Evolutionary conservation across 2,329 filamentous ascomycete genomes (phyloP).

Genomic region (Akanthomyces muscarius): DNA sequence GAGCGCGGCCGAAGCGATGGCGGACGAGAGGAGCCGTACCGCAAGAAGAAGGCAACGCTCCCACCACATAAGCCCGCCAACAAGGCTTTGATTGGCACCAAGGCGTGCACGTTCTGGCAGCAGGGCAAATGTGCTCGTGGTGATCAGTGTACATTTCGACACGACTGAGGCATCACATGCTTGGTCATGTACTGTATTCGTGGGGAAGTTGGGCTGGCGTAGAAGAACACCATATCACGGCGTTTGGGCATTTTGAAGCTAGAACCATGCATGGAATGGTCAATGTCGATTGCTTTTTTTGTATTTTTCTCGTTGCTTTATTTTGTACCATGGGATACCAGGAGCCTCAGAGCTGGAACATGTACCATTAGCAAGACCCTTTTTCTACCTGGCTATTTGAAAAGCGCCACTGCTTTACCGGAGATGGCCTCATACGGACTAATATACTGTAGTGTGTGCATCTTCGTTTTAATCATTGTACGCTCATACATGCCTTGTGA

Average conservation of each 20-base stretch:
- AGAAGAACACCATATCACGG: constrained; percentile 7
- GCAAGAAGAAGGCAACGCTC: constrained; percentile 39
- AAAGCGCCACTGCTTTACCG: neutral
- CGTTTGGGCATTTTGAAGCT: constrained; percentile 6
- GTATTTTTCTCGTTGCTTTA: neutral
- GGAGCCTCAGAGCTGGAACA: neutral
- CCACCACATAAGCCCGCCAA: constrained; percentile 45
- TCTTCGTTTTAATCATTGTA: neutral
- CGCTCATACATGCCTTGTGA: neutral
- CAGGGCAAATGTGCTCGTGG: constrained; percentile 70
- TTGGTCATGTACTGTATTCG: neutral
- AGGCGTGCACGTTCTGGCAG: constrained; percentile 66
- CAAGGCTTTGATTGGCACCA: constrained; percentile 58
- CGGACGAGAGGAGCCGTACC: constrained; percentile 27
- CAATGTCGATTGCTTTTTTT: constrained; percentile 3
- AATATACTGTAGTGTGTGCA: neutral
- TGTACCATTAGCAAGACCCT: constrained; percentile 7
- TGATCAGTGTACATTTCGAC: constrained; percentile 69
- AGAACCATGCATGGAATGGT: constrained; percentile 2
- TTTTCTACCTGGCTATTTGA: neutral
- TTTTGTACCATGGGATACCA: neutral
- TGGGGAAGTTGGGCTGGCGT: neutral
- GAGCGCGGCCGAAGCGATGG: constrained; percentile 35
- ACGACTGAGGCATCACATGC: constrained; percentile 41
- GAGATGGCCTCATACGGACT: neutral